Conservation (phyloP, 805 yeast species). For the Teunomyces gatunensis region DNA sequence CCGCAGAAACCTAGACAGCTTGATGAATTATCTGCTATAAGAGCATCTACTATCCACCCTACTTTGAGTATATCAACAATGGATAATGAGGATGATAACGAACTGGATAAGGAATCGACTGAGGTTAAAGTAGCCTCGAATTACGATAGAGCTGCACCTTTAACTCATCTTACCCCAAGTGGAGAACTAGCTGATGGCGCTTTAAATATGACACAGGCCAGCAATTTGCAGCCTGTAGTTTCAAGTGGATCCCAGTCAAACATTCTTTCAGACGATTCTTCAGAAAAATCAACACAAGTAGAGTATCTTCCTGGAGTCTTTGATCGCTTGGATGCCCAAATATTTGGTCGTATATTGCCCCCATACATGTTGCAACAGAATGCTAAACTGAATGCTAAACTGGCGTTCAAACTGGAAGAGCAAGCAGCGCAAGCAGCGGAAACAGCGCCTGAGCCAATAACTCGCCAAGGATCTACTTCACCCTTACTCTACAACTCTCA, state of each 20-base stretch:
- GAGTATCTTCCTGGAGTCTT: slow-evolving; percentile 76
- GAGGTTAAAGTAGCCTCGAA: neutral
- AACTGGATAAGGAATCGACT: neutral
- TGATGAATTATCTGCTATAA: slow-evolving; percentile 1
- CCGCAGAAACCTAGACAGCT: neutral
- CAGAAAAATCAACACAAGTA: slow-evolving; percentile 10
- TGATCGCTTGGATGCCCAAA: slow-evolving; percentile 79
- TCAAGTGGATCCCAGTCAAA: neutral
- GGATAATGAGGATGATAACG: neutral
- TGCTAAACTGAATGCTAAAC: slow-evolving; percentile 9
- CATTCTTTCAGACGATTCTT: neutral
- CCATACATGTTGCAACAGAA: slow-evolving; percentile 67
- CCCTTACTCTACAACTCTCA: neutral
- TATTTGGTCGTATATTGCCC: slow-evolving; percentile 80
- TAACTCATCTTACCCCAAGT: neutral
- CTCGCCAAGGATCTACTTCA: neutral
- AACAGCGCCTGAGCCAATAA: neutral
- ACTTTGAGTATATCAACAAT: slow-evolving; percentile 2
- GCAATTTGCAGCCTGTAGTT: neutral
- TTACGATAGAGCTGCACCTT: neutral
- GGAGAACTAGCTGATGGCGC: neutral
- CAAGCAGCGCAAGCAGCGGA: neutral
- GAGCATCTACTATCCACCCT: neutral
- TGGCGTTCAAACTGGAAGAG: neutral
- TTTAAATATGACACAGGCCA: neutral